phyloP scores from a whole-genome alignment of 1,139 yeast species.

The Blastobotrys indianensis region DNA sequence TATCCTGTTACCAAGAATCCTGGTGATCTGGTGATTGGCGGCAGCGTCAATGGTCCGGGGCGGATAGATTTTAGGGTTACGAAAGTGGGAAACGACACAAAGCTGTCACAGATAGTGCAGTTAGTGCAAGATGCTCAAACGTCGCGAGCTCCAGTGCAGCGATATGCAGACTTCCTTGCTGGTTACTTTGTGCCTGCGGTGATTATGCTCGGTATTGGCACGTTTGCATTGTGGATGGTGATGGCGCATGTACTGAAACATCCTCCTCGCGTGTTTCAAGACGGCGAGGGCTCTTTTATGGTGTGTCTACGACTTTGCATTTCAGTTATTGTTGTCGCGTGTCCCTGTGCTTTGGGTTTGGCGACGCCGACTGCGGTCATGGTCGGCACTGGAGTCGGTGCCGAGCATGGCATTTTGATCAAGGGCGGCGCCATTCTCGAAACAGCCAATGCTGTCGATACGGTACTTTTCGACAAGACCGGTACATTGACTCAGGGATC shows the following conservation, averaged over 20 bases:
- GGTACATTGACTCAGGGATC: conserved; percentile 89
- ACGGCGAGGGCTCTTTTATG: conserved; percentile 58
- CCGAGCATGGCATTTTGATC: conserved; percentile 78
- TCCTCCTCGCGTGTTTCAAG: conserved; percentile 55
- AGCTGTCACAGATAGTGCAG: conserved; percentile 77
- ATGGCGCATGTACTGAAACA: conserved; percentile 36
- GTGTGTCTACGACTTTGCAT: conserved; percentile 79
- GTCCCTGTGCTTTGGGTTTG: conserved; percentile 95
- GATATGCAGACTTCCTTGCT: conserved; percentile 80
- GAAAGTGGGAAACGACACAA: conserved; percentile 75
- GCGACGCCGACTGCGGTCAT: conserved; percentile 98
- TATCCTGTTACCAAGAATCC: conserved; percentile 56
- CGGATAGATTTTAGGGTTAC: conserved; percentile 63
- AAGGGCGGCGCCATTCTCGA: conserved; percentile 93
- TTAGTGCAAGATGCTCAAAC: conserved; percentile 88
- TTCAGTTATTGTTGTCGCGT: conserved; percentile 91
- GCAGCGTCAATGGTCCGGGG: conserved; percentile 81
- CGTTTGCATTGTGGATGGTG: conserved; percentile 65
- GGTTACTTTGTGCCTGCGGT: conserved; percentile 81
- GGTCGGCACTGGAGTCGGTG: conserved; percentile 98
- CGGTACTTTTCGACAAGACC: conserved; percentile 86
- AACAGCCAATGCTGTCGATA: conserved; percentile 55
- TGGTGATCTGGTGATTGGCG: conserved; percentile 75
- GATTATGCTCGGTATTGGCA: conserved; percentile 51
- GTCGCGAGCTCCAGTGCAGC: conserved; percentile 83